Base-by-base conservation (phyloP, 768 basidiomycete genomes). In the Hydnomerulius pinastri region DNA sequence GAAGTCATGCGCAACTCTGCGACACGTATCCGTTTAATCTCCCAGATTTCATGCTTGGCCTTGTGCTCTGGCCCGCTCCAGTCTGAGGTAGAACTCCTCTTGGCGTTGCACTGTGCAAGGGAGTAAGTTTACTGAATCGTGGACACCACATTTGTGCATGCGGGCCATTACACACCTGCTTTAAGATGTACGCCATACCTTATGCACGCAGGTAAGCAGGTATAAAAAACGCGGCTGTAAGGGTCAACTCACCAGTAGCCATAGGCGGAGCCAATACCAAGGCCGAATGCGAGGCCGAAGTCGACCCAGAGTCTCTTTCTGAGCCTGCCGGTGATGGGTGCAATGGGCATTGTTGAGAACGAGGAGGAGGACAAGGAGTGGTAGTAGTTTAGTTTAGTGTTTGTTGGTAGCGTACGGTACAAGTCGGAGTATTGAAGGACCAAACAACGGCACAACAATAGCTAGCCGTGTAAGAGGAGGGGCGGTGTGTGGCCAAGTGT, bases 231-330 rank as follows among this genome's bases (percentile, higher is more conserved):
- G 25, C 51, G 38, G 38, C 20, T 17, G 15, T n/a, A 30, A 10
- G 7, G 37, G 13, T 10, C 32, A 39, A 78, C 89, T 58, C 54
- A 94, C 93, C 93, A 97, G 75, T 80, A 97, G 3, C 80, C 79
- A 63, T 92, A 95, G 27, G 81, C 92, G 10, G 79, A 75, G 41
- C 82, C 75, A 47, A 86, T 57, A 23, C 92, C 93, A 44, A 96
- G 80, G 59, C 90, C 92, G 37, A 95, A 66, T 32, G 82, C 80
- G 61, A 81, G 76, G 40, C 82, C 77, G 55, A 96, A 60, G 67
- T 97, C 94, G 55, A 92, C 82, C 83, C 90, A 90, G 72, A 95
- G 83, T 62, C 85, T 79, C 74, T 95, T 96, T 76, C 93, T 89
- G 74, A 95, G 88, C 75, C 83, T 92, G 69, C 93, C 93, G 44